phyloP scores from a whole-genome alignment of 768 basidiomycete genomes.

The Hygrophoropsis aurantiaca region DNA sequence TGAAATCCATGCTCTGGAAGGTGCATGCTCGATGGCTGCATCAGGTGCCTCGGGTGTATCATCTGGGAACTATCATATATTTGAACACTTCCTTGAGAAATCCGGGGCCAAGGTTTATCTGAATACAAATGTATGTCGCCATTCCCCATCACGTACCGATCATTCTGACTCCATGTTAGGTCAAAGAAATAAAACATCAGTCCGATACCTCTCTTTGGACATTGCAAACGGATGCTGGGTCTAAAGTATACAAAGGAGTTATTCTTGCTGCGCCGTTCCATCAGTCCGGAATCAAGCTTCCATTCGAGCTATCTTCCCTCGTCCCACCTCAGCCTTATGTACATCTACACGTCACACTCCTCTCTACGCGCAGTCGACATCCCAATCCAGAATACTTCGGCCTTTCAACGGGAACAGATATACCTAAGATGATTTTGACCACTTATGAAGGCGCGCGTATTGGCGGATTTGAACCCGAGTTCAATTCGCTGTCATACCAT shows the following conservation, averaged over 20 bases:
- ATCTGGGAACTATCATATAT: constrained; percentile 85
- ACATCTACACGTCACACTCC: constrained; percentile 83
- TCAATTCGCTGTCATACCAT: constrained; percentile 86
- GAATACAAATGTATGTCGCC: constrained; percentile 56
- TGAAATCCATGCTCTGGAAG: constrained; percentile 76
- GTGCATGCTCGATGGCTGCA: constrained; percentile 70
- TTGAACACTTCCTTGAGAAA: constrained; percentile 73
- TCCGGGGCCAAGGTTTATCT: constrained; percentile 72
- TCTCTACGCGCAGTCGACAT: constrained; percentile 70
- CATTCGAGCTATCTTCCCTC: constrained; percentile 44
- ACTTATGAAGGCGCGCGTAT: constrained; percentile 58
- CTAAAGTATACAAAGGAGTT: constrained; percentile 63
- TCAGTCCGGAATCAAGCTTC: constrained; percentile 56
- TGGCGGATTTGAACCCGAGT: constrained; percentile 67
- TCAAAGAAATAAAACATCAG: constrained; percentile 48
- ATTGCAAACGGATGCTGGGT: constrained; percentile 47
- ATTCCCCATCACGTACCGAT: constrained; percentile 1
- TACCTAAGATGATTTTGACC: constrained; percentile 73
- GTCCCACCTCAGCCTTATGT: constrained; percentile 78
- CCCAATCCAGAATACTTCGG: constrained; percentile 72
- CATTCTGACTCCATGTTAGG: constrained; percentile 36
- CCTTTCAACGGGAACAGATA: constrained; percentile 38
- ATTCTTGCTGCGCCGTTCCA: constrained; percentile 89
- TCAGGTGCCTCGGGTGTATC: constrained; percentile 60
- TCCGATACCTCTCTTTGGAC: constrained; percentile 51